Evolutionary conservation across 768 basidiomycete genomes (phyloP).

Genomic region (Pisolithus orientalis): DNA sequence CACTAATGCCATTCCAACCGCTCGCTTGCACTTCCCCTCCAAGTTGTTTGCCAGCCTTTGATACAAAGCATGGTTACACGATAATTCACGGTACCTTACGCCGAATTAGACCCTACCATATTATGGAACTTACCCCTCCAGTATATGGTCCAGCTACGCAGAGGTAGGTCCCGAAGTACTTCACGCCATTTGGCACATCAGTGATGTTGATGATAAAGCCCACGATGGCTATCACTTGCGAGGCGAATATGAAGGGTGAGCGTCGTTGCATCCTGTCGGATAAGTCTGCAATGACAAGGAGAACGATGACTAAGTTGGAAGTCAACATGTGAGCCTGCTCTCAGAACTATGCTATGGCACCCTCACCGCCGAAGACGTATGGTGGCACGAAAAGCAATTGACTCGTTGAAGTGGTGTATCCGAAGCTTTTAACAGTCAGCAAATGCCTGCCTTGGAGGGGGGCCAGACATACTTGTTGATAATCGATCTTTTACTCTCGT

Average conservation of each 20-base stretch:
- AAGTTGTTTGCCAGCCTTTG: conserved; percentile 7
- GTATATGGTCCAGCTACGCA: conserved; percentile 55
- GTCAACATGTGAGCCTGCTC: neutral
- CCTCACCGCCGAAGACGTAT: conserved; percentile 54
- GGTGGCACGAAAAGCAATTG: conserved; percentile 62
- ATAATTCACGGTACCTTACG: neutral
- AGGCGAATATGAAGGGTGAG: conserved; percentile 55
- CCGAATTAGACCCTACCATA: conserved; percentile 37
- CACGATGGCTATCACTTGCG: conserved; percentile 42
- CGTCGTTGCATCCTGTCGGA: conserved; percentile 51
- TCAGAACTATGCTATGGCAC: conserved; percentile 21
- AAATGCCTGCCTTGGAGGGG: neutral
- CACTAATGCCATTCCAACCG: conserved; percentile 56
- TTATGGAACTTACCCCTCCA: conserved; percentile 49
- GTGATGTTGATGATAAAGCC: conserved; percentile 61
- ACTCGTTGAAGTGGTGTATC: conserved; percentile 45
- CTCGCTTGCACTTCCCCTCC: conserved; percentile 59
- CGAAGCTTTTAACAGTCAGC: conserved; percentile 36
- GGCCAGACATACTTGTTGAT: neutral
- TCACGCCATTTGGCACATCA: conserved; percentile 41
- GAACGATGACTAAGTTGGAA: conserved; percentile 34
- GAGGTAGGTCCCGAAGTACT: conserved; percentile 68
- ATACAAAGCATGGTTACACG: neutral
- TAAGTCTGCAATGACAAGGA: conserved; percentile 45
- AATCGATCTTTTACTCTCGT: conserved; percentile 1